Conservation (phyloP, 257 asterid genomes). For the Forsythia suspensa region DNA sequence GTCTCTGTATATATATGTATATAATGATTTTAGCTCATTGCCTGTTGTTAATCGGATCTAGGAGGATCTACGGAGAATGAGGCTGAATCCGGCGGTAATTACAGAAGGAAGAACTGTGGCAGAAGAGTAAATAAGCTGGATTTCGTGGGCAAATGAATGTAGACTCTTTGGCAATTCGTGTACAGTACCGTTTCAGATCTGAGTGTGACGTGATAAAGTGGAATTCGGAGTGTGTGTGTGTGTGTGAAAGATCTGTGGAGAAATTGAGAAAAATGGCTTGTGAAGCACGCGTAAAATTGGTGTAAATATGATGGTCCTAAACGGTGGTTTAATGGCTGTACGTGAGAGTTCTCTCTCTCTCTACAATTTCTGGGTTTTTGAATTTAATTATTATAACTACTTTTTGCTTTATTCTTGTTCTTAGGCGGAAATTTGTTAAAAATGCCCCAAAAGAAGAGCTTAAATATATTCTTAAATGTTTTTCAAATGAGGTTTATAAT, state of each 20-base stretch:
- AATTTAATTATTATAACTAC: no score
- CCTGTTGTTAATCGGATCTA: conserved; percentile 39
- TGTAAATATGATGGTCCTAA: conserved; percentile 32
- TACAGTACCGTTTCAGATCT: conserved; percentile 35
- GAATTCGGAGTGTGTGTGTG: not conserved
- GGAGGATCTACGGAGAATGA: conserved; percentile 35
- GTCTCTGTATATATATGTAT: conserved; percentile 17
- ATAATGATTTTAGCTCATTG: conserved; percentile 33
- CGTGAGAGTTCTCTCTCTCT: not conserved
- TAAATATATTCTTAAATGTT: no score
- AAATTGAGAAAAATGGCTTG: conserved; percentile 46
- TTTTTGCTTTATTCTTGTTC: no score
- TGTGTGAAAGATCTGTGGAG: conserved; percentile 1
- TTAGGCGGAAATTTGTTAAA: no score
- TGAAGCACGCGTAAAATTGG: conserved; percentile 39
- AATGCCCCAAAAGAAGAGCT: no score
- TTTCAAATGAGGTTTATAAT: no score
- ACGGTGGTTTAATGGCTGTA: conserved; percentile 27
- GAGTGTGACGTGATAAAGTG: conserved; percentile 35
- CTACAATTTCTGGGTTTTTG: not conserved
- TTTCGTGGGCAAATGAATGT: conserved; percentile 14
- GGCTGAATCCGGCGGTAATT: not conserved
- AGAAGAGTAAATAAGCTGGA: conserved; percentile 27
- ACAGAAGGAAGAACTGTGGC: conserved; percentile 3
- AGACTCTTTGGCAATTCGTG: conserved; percentile 21